Conservation (phyloP, 345 rosid species). For the Eutrema japonicum region DNA sequence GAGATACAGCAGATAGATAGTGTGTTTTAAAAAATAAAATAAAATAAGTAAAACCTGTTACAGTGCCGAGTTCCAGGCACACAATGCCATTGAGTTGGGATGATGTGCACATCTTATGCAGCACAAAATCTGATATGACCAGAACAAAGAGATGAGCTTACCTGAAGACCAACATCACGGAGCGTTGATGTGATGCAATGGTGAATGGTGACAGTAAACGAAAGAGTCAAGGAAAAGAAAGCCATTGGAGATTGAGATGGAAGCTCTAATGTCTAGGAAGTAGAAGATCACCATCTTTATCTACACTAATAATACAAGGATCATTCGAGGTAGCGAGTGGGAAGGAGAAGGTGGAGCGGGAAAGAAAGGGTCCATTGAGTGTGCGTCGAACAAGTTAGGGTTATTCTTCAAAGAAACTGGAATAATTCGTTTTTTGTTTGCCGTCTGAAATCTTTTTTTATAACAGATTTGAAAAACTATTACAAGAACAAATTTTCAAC, state of each 20-base stretch:
- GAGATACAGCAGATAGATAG: not conserved
- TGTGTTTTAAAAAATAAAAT: not conserved
- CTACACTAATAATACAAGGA: constrained; percentile 46
- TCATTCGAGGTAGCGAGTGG: not conserved
- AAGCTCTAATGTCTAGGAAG: too few relatives aligned
- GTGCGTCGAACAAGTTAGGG: too few relatives aligned
- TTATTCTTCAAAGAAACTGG: too few relatives aligned
- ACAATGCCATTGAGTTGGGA: constrained; percentile 58
- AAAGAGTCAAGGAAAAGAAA: not conserved
- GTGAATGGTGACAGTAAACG: constrained; percentile 59
- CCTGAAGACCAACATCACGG: constrained; percentile 85
- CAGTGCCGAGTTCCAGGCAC: constrained; percentile 83
- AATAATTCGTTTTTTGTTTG: too few relatives aligned
- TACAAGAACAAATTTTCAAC: too few relatives aligned
- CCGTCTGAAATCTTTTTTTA: too few relatives aligned
- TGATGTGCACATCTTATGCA: constrained; percentile 72
- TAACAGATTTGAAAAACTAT: too few relatives aligned
- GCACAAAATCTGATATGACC: constrained; percentile 70
- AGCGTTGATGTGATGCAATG: constrained; percentile 81
- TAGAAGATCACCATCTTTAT: constrained; percentile 90
- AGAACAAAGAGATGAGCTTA: constrained; percentile 35
- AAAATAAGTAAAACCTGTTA: constrained; percentile 59
- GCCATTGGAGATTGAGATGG: not conserved
- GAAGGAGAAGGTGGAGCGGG: constrained; percentile 66
- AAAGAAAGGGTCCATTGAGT: constrained; percentile 51